phyloP scores from a whole-genome alignment of 768 basidiomycete species.

The Mycena indigotica region DNA sequence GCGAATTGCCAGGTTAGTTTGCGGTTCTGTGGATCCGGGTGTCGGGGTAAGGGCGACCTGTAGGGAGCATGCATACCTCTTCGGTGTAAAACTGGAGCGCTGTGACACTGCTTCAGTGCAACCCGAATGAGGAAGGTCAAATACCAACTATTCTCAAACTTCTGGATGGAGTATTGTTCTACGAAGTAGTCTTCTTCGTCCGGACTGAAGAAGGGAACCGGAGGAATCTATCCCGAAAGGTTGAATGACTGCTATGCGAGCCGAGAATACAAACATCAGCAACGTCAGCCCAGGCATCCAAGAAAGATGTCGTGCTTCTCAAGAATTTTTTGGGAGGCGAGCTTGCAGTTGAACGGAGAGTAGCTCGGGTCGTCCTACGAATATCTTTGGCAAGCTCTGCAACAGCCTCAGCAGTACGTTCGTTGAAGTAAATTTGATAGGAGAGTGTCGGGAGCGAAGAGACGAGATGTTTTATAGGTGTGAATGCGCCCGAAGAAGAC shows the following conservation, averaged over 20 bases:
- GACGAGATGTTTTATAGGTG: conserved; percentile 46
- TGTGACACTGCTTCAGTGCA: conserved; percentile 26
- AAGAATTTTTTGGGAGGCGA: conserved; percentile 61
- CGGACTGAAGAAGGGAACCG: conserved; percentile 58
- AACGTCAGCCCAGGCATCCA: conserved; percentile 53
- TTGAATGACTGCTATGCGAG: conserved; percentile 1
- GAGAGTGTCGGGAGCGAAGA: conserved; percentile 51
- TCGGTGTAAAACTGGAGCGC: conserved; percentile 68
- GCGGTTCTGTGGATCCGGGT: conserved; percentile 41
- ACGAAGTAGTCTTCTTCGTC: conserved; percentile 75
- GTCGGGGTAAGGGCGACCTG: neutral
- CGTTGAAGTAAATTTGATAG: conserved; percentile 68
- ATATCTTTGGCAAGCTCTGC: conserved; percentile 59
- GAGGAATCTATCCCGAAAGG: conserved; percentile 50
- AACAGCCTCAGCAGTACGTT: conserved; percentile 47
- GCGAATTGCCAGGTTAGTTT: conserved; percentile 41
- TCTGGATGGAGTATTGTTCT: conserved; percentile 57
- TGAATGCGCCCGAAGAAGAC: conserved; percentile 50
- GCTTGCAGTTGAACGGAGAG: conserved; percentile 52
- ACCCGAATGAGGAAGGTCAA: neutral
- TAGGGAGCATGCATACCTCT: conserved; percentile 37
- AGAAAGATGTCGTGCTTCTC: conserved; percentile 48
- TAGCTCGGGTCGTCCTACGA: conserved; percentile 58
- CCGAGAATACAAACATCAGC: conserved; percentile 37
- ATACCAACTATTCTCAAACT: conserved; percentile 61